A percentile compares a stretch with the other conserved stretches of the same genome.
These are phyloP conservation scores for Talaromyces islandicus DNA, from an alignment of 2,329 filamentous ascomycete species.

Conservation along the genomic window DNA sequence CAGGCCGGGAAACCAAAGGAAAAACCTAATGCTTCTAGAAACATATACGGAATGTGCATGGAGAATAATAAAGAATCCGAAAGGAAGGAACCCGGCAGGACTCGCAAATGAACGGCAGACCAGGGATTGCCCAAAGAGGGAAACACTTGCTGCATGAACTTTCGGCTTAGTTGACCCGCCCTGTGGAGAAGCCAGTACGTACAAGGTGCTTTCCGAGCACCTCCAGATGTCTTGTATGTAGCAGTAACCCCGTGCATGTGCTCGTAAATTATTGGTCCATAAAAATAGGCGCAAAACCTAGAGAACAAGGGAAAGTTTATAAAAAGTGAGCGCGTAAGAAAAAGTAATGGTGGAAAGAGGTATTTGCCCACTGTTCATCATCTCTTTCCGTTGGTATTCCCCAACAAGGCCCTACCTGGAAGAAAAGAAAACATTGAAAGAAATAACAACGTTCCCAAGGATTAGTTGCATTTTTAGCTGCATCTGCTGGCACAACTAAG, in stretches of 20 bases:
- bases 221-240: not conserved
- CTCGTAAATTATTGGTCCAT: not conserved
- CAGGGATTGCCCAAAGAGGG: conserved; percentile 10
- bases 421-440: not conserved
- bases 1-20: not conserved
- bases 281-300: not conserved
- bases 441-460: not conserved
- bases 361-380: not conserved
- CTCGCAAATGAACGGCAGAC: not conserved
- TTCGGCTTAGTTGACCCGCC: not conserved
- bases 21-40: not conserved
- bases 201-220: not conserved
- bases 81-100: not conserved
- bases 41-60: not conserved
- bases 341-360: not conserved
- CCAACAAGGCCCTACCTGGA: not conserved
- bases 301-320: not conserved
- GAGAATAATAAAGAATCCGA: not conserved
- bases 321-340: not conserved
- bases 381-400: not conserved
- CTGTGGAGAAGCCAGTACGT: conserved; percentile 3
- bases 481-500: not conserved
- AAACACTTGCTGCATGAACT: conserved; percentile 6
- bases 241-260: not conserved
- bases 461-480: not conserved